phyloP scores from a whole-genome alignment of 1,284 basidiomycete species.

The Crucibulum parvulum region DNA sequence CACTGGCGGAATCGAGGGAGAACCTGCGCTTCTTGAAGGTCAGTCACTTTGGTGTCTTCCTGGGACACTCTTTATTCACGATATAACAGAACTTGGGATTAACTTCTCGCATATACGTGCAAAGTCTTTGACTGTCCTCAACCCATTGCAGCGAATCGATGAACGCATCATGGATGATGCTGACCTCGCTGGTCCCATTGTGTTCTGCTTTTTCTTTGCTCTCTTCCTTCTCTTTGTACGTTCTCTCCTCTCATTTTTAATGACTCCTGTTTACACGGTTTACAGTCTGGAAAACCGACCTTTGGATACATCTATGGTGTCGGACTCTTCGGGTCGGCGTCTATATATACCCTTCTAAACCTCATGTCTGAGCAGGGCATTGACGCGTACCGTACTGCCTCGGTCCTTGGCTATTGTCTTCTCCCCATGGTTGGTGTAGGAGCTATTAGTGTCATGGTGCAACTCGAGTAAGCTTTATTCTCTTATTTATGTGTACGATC shows the following conservation, averaged over 20 bases:
- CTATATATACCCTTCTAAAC: slow-evolving; percentile 95
- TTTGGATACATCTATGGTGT: slow-evolving; percentile 99
- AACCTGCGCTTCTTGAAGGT: slow-evolving; percentile 94
- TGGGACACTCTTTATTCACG: slow-evolving; percentile 8
- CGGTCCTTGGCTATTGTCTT: slow-evolving; percentile 96
- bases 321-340: slow-evolving; percentile 91
- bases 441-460: slow-evolving; percentile 86
- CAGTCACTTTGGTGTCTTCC: slow-evolving; percentile 18
- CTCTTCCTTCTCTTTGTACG: slow-evolving; percentile 89
- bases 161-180: slow-evolving; percentile 99
- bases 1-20: slow-evolving; percentile 94
- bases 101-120: slow-evolving; percentile 96
- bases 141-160: slow-evolving; percentile 88
- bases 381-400: slow-evolving; percentile 95
- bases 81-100: slow-evolving; percentile 87
- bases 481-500: slow-evolving; percentile 8
- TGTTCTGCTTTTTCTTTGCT: slow-evolving; percentile 95
- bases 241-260: slow-evolving; percentile 21
- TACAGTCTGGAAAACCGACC: slow-evolving; percentile 95
- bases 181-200: slow-evolving; percentile 94
- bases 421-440: slow-evolving; percentile 98
- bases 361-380: slow-evolving; percentile 97
- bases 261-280: slow-evolving; percentile 8
- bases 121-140: slow-evolving; percentile 95
- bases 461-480: slow-evolving; percentile 79